These are phyloP conservation scores for Microcyclospora pomicola DNA, from an alignment of 2,329 filamentous ascomycete species.

Conservation along the genomic window DNA sequence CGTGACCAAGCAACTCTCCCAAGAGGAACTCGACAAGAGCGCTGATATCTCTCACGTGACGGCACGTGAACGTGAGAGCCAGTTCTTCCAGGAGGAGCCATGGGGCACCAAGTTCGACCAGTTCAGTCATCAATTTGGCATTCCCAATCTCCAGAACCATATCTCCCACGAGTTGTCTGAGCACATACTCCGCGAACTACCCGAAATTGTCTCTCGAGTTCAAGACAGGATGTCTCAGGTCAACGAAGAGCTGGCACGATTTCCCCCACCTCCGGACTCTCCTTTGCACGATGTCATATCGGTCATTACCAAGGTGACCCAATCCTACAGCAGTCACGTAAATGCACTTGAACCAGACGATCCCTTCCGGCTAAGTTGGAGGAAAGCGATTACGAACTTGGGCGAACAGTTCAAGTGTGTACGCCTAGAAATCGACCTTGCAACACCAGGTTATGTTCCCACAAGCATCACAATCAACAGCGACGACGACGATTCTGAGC, in stretches of 20 bases:
- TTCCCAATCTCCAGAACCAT: conserved; percentile 33
- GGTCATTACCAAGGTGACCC: conserved; percentile 45
- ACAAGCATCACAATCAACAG: conserved; percentile 7
- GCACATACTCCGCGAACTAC: conserved; percentile 29
- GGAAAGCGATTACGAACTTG: conserved; percentile 38
- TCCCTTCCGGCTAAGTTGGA: conserved; percentile 32
- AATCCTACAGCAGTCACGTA: conserved; percentile 40
- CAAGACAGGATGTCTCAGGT: conserved; percentile 37
- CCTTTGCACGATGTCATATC: conserved; percentile 51
- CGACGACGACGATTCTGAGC: conserved; percentile 8
- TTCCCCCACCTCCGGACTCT: conserved; percentile 52
- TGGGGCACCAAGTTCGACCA: conserved; percentile 32
- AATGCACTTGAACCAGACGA: conserved; percentile 23
- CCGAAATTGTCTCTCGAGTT: conserved; percentile 32
- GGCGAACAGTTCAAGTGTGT: conserved; percentile 24
- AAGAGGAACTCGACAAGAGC: conserved; percentile 33
- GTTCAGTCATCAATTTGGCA: conserved; percentile 38
- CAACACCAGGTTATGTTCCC: conserved; percentile 13
- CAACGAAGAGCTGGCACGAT: conserved; percentile 37
- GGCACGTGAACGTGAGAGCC: conserved; percentile 36
- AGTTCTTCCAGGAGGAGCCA: conserved; percentile 36
- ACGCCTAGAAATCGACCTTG: conserved; percentile 16
- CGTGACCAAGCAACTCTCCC: conserved; percentile 52
- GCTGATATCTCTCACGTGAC: conserved; percentile 28
- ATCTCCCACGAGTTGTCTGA: conserved; percentile 37